phyloP scores from a whole-genome alignment of 2,329 filamentous ascomycete species.

The Hypomyces perniciosus region DNA sequence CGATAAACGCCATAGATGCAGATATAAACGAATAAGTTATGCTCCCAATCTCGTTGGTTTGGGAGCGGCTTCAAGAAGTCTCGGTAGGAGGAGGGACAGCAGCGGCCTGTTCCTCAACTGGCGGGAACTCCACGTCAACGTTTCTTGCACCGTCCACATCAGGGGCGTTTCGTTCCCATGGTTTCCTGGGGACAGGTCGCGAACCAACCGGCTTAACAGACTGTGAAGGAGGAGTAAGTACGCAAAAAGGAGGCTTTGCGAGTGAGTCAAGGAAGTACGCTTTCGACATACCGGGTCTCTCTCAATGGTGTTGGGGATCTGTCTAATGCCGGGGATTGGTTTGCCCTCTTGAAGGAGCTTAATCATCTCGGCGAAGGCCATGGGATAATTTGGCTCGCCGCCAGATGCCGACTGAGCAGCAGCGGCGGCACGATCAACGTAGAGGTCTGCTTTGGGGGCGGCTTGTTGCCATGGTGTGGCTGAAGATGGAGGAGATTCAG shows the following conservation, averaged over 20 bases:
- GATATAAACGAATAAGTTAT: not conserved
- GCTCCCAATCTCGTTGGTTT: not conserved
- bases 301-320: slow-evolving; percentile 76
- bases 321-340: slow-evolving; percentile 77
- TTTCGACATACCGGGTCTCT: slow-evolving; percentile 55
- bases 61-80: not conserved
- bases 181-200: slow-evolving; percentile 49
- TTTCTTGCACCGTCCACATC: slow-evolving; percentile 19
- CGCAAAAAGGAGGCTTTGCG: not conserved
- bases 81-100: not conserved
- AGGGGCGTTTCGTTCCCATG: slow-evolving; percentile 66
- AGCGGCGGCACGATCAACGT: slow-evolving; percentile 34
- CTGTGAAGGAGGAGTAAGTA: slow-evolving; percentile 21
- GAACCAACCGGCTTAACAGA: slow-evolving; percentile 43
- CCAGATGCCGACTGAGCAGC: slow-evolving; percentile 16
- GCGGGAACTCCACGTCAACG: slow-evolving; percentile 32
- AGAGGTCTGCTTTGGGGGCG: slow-evolving; percentile 43
- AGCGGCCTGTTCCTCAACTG: slow-evolving; percentile 13
- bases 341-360: slow-evolving; percentile 77
- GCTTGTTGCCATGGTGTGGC: slow-evolving; percentile 42
- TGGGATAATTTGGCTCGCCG: slow-evolving; percentile 65
- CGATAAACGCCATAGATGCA: not conserved
- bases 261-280: not conserved
- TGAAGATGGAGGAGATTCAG: not conserved
- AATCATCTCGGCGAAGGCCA: slow-evolving; percentile 78